Base-by-base conservation (phyloP, 1,284 basidiomycete genomes). In the Naganishia liquefaciens region DNA sequence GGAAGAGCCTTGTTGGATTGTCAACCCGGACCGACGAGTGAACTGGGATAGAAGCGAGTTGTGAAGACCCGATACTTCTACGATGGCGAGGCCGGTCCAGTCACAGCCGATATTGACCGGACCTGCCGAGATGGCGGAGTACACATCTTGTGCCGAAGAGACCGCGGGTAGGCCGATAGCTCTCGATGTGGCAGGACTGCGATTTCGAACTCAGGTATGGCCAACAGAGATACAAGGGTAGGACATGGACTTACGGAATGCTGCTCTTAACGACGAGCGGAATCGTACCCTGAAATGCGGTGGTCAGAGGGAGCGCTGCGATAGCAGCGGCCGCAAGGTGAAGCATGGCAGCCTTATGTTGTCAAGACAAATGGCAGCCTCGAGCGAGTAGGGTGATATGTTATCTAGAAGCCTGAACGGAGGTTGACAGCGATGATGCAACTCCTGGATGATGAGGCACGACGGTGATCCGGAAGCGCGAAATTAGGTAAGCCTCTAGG, bases 211-310 rank as follows among this genome's bases (percentile, higher is more conserved):
- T 51, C 17, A 40, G n/a, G n/a, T 9, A 28, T 33, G 1, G 15
- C 30, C 40, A 42, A 4, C 28, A 21, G 15, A 33, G 23, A 27
- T n/a, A 28, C 27, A 5, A 30, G 15, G 11, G 7, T 30, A 7
- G 19, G 19, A 47, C 13, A 9, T 15, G 1, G 44, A 64, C 63
- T 58, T 42, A 64, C 63, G 49, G 55, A 44, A 39, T 47, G n/a
- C 17, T 52, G 19, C 54, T 58, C 39, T 50, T 40, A 3, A 64
- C 47, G 19, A 64, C 54, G 19, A 64, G 42, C 27, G 63, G 63
- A 39, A 57, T 47, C 2, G 63, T 64, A 1, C 54, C 63, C 33
- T 64, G 46, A n/a, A 51, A 64, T 23, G 63, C 63, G 5, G 54
- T 37, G 3, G 50, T 54, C 3, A 57, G 46, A 4, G 52, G 55